Conservation (phyloP, 2,329 filamentous ascomycete species). For the Coniochaeta sp. region DNA sequence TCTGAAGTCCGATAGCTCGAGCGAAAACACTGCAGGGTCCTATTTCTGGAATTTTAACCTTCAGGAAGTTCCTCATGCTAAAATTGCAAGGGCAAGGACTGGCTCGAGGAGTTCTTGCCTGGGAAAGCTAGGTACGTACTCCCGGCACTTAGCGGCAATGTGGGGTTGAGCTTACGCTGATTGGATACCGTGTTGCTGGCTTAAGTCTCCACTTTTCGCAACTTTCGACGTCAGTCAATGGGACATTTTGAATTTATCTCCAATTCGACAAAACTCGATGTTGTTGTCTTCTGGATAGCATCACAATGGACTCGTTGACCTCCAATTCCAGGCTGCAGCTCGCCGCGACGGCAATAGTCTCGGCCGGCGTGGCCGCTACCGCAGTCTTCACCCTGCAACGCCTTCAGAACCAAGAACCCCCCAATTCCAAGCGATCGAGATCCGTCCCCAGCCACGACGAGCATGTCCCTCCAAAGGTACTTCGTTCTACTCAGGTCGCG, state of each 20-base stretch:
- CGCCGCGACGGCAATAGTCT: conserved; percentile 61
- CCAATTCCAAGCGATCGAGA: conserved; percentile 52
- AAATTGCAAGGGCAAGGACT: too few species aligned
- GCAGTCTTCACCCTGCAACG: conserved; percentile 56
- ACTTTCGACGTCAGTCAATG: neutral
- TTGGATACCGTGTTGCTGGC: neutral
- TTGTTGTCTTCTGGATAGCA: neutral
- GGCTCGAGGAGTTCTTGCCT: too few species aligned
- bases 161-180: neutral
- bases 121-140: neutral
- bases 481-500: neutral
- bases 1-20: too few species aligned
- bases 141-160: too few species aligned
- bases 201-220: neutral
- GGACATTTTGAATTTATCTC: too few species aligned
- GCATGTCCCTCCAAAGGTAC: neutral
- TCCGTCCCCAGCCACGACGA: conserved; percentile 21
- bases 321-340: conserved; percentile 51
- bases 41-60: too few species aligned
- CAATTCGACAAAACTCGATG: neutral
- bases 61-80: too few species aligned
- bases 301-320: conserved; percentile 10
- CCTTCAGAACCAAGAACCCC: conserved; percentile 46
- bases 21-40: too few species aligned
- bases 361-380: conserved; percentile 52